A percentile compares a stretch with the other conserved stretches of the same genome.
These are phyloP conservation scores for Ogataea nitratoaversa DNA, from an alignment of 805 yeast species.

Conservation along the genomic window DNA sequence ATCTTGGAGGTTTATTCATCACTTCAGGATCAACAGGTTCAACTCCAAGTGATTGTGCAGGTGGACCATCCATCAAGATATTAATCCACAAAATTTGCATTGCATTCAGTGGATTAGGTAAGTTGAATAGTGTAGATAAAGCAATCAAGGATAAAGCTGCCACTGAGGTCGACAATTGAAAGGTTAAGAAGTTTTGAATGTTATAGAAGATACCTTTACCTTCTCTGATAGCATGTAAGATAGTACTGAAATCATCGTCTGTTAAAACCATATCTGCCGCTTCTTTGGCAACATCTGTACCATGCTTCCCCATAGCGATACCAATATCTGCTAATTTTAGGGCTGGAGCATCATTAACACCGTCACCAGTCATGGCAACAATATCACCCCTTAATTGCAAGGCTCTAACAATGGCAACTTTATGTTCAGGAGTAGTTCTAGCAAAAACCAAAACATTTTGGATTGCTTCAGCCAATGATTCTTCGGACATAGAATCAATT, in stretches of 20 bases:
- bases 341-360: conserved; percentile 99
- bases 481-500: conserved; percentile 69
- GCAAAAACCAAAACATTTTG: conserved; percentile 86
- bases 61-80: conserved; percentile 98
- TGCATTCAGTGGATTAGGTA: conserved; percentile 93
- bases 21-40: conserved; percentile 96
- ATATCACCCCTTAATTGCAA: conserved; percentile 87
- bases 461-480: conserved; percentile 69
- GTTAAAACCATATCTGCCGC: conserved; percentile 97
- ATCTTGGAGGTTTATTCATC: conserved; percentile 94
- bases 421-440: conserved; percentile 93
- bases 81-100: conserved; percentile 99
- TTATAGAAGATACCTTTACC: conserved; percentile 97
- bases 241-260: conserved; percentile 95
- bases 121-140: conserved; percentile 75
- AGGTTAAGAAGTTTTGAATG: conserved; percentile 90
- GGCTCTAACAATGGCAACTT: conserved; percentile 84
- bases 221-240: conserved; percentile 89
- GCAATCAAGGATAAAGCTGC: conserved; percentile 92
- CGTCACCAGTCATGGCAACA: conserved; percentile 99
- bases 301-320: conserved; percentile 88
- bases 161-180: conserved; percentile 92
- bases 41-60: conserved; percentile 95
- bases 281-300: conserved; percentile 98
- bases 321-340: conserved; percentile 94